Base-by-base conservation (phyloP, 2,329 filamentous ascomycete genomes). In the Drechslerella dactyloides region DNA sequence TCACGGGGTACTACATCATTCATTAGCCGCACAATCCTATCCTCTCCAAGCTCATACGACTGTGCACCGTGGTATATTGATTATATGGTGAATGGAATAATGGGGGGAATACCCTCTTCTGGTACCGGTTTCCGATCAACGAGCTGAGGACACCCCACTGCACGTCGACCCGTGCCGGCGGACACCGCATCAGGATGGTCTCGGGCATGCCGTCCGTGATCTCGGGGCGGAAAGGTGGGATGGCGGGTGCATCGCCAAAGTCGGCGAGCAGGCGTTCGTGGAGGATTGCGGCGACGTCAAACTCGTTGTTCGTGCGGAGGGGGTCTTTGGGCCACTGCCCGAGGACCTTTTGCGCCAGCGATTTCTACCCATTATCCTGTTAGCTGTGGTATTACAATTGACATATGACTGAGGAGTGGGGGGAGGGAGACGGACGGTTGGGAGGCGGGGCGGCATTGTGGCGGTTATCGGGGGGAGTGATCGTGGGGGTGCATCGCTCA, bases 81-180 rank as follows among this genome's bases (percentile, higher is more conserved):
- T 24, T 40, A 51, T 60, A 30, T 15, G 21, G 15, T 19, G n/a
- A 17, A 21, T 19, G 11, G 13, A 35, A 27, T 27, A 8, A n/a
- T 35, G 8, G 11, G 24, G 4, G n/a, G 74, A 81, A 55, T 77
- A 87, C 86, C 80, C 81, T 82, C 59, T 81, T 82, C 77, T 81
- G 82, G 78, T 86, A 89, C 50, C 85, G 82, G 78, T 89, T 82
- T 76, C 85, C 83, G 6, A 88, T 78, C 40, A 89, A 80, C 13
- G 85, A 83, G 74, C 85, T 84, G 30, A 89, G 78, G 1, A 85
- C 85, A 76, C 87, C 85, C 46, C 83, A 83, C 79, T 88, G 85
- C 60, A 81, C 81, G 68, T 86, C 77, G 76, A 86, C 48, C 11
- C 4, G 2, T 4, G 48, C 21, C 48, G 48, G 21, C 48, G 78